Evolutionary conservation across 2,329 filamentous ascomycete species (phyloP).

Genomic region (Diaporthe eres): DNA sequence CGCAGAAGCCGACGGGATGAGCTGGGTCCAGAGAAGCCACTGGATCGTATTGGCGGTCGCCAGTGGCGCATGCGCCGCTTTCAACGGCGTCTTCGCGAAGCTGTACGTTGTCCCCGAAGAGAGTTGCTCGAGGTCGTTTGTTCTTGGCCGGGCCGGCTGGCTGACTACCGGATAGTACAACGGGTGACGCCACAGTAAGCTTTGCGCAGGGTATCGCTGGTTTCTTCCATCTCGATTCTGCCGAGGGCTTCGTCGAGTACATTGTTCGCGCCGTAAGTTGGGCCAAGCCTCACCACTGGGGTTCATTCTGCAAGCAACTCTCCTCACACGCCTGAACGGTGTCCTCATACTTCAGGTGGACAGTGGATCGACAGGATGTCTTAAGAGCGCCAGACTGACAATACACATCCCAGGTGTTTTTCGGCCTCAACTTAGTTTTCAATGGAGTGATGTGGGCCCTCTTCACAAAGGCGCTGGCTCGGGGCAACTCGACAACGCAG

Average conservation of each 20-base stretch:
- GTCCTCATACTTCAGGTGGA: not conserved
- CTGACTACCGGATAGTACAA: constrained; percentile 59
- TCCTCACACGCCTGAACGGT: not conserved
- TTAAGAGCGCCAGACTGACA: constrained; percentile 1
- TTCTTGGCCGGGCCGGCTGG: not conserved
- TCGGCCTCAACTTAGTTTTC: constrained; percentile 80
- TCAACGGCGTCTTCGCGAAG: constrained; percentile 88
- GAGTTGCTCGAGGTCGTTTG: not conserved
- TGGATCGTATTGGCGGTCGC: constrained; percentile 80
- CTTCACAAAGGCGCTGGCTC: constrained; percentile 83
- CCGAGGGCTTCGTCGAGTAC: constrained; percentile 62
- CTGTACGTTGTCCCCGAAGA: constrained; percentile 64
- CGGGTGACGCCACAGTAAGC: constrained; percentile 66
- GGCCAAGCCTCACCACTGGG: not conserved
- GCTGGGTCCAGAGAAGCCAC: constrained; percentile 54
- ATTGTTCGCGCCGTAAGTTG: constrained; percentile 64
- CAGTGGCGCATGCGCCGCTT: constrained; percentile 83
- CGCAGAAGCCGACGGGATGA: constrained; percentile 43
- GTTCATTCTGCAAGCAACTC: not conserved
- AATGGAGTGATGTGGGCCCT: constrained; percentile 89
- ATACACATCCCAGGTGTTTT: constrained; percentile 72
- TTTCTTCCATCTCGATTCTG: constrained; percentile 58
- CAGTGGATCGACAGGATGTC: not conserved
- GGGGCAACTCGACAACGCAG: constrained; percentile 81
- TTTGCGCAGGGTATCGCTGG: constrained; percentile 62